Percentiles rank a stretch among this genome's conserved stretches.
These are phyloP conservation scores for Cercospora sp. DNA, from an alignment of 2,329 filamentous ascomycete genomes.

Conservation along the genomic window DNA sequence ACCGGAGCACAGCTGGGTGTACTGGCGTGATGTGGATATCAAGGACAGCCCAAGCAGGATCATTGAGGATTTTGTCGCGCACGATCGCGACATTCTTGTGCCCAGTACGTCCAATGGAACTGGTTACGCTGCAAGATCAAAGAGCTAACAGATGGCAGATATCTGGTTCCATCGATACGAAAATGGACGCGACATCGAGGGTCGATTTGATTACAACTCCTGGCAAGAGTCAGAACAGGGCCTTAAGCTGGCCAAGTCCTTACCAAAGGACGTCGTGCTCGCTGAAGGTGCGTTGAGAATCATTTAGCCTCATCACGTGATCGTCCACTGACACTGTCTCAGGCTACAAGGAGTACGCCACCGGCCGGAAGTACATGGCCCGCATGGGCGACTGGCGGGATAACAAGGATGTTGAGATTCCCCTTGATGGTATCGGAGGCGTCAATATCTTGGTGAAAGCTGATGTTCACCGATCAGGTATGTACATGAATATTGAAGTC, in stretches of 20 bases:
- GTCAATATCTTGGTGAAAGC: slow-evolving; percentile 98
- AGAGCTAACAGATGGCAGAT: slow-evolving; percentile 56
- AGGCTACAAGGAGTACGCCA: slow-evolving; percentile 93
- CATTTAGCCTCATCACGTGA: not conserved
- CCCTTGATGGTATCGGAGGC: slow-evolving; percentile 92
- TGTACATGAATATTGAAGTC: slow-evolving; percentile 27
- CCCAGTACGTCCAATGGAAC: slow-evolving; percentile 69
- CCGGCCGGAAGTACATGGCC: slow-evolving; percentile 85
- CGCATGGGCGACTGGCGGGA: slow-evolving; percentile 88
- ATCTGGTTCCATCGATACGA: slow-evolving; percentile 95
- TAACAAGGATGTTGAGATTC: slow-evolving; percentile 87
- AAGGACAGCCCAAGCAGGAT: slow-evolving; percentile 84
- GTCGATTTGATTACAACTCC: slow-evolving; percentile 98
- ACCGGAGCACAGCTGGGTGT: slow-evolving; percentile 96
- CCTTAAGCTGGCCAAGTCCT: slow-evolving; percentile 67
- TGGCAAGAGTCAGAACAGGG: slow-evolving; percentile 93
- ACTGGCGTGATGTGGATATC: slow-evolving; percentile 98
- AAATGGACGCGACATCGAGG: slow-evolving; percentile 80
- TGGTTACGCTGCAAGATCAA: not conserved
- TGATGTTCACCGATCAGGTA: slow-evolving; percentile 92
- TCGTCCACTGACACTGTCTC: slow-evolving; percentile 11
- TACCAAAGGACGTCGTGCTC: slow-evolving; percentile 79
- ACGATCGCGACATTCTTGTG: slow-evolving; percentile 89
- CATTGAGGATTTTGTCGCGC: slow-evolving; percentile 90
- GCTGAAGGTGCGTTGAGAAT: slow-evolving; percentile 69